A percentile compares a stretch with the other conserved stretches of the same genome.
These are phyloP conservation scores for Ceratorhiza oryzae-sativae DNA, from an alignment of 1,284 basidiomycete species.

Conservation along the genomic window DNA sequence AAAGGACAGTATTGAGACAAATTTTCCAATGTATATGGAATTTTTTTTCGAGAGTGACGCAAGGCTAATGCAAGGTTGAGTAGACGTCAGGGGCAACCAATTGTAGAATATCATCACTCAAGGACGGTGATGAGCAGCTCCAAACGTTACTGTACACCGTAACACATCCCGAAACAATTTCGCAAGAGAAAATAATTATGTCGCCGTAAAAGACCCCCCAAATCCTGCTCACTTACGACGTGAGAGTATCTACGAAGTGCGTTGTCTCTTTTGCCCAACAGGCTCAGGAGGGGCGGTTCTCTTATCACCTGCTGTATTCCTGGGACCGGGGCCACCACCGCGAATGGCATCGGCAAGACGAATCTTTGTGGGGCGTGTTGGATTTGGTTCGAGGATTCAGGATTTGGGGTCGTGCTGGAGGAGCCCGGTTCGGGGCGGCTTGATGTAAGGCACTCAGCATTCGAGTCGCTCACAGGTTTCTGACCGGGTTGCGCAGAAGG, in stretches of 20 bases:
- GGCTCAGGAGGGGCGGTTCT: neutral
- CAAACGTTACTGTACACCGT: neutral
- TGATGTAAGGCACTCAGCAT: neutral
- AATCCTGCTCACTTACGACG: neutral
- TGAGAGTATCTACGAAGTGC: neutral
- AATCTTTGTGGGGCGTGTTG: constrained; percentile 11
- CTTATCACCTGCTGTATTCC: neutral
- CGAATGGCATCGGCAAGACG: constrained; percentile 30
- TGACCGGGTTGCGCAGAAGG: neutral
- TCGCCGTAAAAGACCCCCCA: neutral
- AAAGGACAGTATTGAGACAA: neutral
- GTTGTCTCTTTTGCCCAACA: constrained; percentile 21
- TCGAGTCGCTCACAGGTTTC: neutral
- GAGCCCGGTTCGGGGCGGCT: neutral
- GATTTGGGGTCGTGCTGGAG: neutral
- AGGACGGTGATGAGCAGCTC: neutral
- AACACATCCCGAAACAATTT: neutral
- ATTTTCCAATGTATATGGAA: neutral
- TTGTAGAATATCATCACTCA: too few relatives aligned
- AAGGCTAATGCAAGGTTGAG: too few relatives aligned
- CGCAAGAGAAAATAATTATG: neutral
- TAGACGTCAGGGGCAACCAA: neutral
- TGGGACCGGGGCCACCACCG: neutral
- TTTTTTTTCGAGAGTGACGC: too few relatives aligned
- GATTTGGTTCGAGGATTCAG: neutral